Percentiles rank a stretch among this genome's conserved stretches.
Evolutionary conservation across 345 rosid species (phyloP).

Genomic region (Hevea brasiliensis): DNA sequence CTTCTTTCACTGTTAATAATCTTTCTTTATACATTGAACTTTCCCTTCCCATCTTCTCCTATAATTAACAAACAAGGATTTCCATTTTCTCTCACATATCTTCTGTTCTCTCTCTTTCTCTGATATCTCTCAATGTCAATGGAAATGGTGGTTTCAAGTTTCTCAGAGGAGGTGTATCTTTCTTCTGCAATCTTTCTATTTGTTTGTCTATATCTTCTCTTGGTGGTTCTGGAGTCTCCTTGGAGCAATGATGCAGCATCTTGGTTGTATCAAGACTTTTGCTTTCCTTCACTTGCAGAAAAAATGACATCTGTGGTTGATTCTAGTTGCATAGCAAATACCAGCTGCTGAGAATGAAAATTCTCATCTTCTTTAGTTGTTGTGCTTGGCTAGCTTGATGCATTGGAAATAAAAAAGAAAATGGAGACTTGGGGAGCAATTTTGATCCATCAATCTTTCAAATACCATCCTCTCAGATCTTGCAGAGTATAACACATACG

Average conservation of each 20-base stretch:
- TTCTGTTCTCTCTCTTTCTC: neutral
- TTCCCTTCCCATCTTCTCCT: too few species aligned
- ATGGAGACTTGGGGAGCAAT: too few species aligned
- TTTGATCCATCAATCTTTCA: too few species aligned
- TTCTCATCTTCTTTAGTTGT: neutral
- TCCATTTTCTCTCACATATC: too few species aligned
- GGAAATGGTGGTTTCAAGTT: neutral
- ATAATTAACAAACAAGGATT: too few species aligned
- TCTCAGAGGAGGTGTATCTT: conserved; percentile 4
- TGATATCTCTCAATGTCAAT: neutral
- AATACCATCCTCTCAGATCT: too few species aligned
- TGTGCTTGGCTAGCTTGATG: too few species aligned
- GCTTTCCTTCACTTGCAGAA: conserved; percentile 8
- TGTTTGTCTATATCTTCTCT: neutral
- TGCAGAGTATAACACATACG: too few species aligned
- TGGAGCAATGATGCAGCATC: conserved; percentile 4
- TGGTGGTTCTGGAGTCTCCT: conserved; percentile 18
- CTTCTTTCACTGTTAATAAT: too few species aligned
- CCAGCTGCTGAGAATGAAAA: neutral
- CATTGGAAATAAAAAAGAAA: too few species aligned
- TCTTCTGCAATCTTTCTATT: conserved; percentile 15
- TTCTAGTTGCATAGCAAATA: neutral
- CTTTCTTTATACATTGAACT: too few species aligned
- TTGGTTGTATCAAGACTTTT: conserved; percentile 16
- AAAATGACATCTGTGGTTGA: neutral